Percentiles rank a stretch among this genome's conserved stretches.
Evolutionary conservation across 2,329 filamentous ascomycete genomes (phyloP).

Genomic region (Periconia sp.): DNA sequence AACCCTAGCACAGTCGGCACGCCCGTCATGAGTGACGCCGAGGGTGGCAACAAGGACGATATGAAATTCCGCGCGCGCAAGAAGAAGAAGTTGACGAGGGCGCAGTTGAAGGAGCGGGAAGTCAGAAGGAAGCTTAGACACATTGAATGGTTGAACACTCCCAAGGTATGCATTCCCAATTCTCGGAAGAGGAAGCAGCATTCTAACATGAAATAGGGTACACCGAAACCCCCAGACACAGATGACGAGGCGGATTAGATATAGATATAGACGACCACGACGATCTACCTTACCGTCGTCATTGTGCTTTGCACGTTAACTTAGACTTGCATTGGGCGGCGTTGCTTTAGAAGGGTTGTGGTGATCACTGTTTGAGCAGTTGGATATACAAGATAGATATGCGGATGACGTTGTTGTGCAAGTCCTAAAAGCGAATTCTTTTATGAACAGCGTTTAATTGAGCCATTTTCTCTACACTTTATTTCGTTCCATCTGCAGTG

Average conservation of each 20-base stretch:
- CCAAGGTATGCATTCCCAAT: slow-evolving; percentile 45
- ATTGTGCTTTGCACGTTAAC: neutral
- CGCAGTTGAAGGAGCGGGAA: slow-evolving; percentile 92
- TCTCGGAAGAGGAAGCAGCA: neutral
- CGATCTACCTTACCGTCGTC: neutral
- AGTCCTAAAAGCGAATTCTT: neutral
- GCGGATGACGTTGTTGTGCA: neutral
- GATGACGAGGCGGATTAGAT: slow-evolving; percentile 35
- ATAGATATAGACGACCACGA: slow-evolving; percentile 1
- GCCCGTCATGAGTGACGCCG: slow-evolving; percentile 77
- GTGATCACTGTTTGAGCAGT: neutral
- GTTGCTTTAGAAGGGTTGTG: slow-evolving; percentile 19
- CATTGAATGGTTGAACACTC: slow-evolving; percentile 75
- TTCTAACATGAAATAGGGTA: slow-evolving; percentile 37
- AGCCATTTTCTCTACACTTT: neutral
- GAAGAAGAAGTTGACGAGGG: slow-evolving; percentile 99
- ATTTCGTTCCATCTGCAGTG: neutral
- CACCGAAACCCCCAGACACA: slow-evolving; percentile 43
- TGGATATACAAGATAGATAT: neutral
- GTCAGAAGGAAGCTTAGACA: slow-evolving; percentile 83
- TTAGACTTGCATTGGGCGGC: slow-evolving; percentile 22
- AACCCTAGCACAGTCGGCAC: slow-evolving; percentile 53
- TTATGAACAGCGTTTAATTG: neutral
- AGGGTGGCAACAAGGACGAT: slow-evolving; percentile 71
- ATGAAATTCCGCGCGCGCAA: slow-evolving; percentile 91